Evolutionary conservation across 2,329 filamentous ascomycete genomes (phyloP).

Genomic region (Ceratocystis ficicola): DNA sequence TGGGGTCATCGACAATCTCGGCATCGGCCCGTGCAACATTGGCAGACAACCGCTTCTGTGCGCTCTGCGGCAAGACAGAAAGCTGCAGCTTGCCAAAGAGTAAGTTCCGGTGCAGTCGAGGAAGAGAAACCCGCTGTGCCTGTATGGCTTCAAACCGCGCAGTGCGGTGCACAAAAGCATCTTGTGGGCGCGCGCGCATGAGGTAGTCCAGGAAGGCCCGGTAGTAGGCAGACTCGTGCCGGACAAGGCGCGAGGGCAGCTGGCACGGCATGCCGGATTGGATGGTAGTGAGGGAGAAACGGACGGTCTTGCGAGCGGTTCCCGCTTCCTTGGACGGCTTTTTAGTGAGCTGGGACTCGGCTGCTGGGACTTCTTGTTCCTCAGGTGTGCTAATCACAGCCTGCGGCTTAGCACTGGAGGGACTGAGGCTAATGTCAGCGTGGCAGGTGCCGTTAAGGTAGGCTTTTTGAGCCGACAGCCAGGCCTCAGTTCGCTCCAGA

Average conservation of each 20-base stretch:
- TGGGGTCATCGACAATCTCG: slow-evolving; percentile 48
- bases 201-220: slow-evolving; percentile 70
- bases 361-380: background rate
- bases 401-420: slow-evolving; percentile 21
- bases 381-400: background rate
- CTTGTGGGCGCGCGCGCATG: slow-evolving; percentile 51
- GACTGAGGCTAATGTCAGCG: slow-evolving; percentile 27
- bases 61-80: slow-evolving; percentile 53
- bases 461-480: slow-evolving; percentile 70
- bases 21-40: slow-evolving; percentile 66
- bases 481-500: slow-evolving; percentile 71
- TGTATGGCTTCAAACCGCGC: slow-evolving; percentile 82
- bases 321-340: background rate
- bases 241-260: slow-evolving; percentile 41
- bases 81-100: slow-evolving; percentile 78
- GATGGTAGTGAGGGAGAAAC: slow-evolving; percentile 50
- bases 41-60: slow-evolving; percentile 57
- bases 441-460: slow-evolving; percentile 60
- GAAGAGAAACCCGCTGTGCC: slow-evolving; percentile 62
- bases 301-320: slow-evolving; percentile 49
- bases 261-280: slow-evolving; percentile 37
- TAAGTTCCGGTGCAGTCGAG: slow-evolving; percentile 62
- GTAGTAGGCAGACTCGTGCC: slow-evolving; percentile 70
- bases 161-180: slow-evolving; percentile 75
- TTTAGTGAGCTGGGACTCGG: background rate